Base-by-base conservation (phyloP, 441 rosid genomes). In the Adansonia grandidieri region DNA sequence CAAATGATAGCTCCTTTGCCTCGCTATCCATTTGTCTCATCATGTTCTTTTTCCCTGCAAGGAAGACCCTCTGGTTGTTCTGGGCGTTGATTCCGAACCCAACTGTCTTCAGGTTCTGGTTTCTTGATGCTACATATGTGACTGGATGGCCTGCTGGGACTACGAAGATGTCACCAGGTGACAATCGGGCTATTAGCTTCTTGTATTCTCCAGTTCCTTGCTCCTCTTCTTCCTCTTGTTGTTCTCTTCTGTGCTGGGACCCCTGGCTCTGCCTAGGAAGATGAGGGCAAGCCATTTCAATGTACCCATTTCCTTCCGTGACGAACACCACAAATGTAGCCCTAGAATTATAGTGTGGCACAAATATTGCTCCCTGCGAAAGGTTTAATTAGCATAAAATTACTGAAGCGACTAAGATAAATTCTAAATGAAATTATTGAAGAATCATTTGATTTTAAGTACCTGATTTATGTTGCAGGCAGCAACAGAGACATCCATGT, bases 61-160 rank as follows among this genome's bases (percentile, higher is more conserved):
- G 88, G 89, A 91, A 92, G 81, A 85, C 84, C 78, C 91, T 85
- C 61, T 81, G 71, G 82, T 79, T 77, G 77, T 84, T 78, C 63
- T 3, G 22, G 2, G 88, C 90, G 64, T 84, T 77, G 62, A 89
- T 77, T 45, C 88, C 85, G 57, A 91, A 89, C 28, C 85, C 90
- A 40, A 86, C 13, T 19, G 76, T 28, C 0, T 44, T 51, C 32
- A 86, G 70, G 61, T 87, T 76, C 65, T 88, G 32, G 17, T 84
- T 79, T 53, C 66, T 79, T 0, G 86, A 63, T 13, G 88, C 77
- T 1, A 75, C 6, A 9, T 80, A 7, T 45, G 88, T 80, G 2
- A 84, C 51, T 0, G 92, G 92, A 81, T 87, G 88, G 78, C 89
- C 87, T 56, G 88, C 85, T 15, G 89, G 91, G 20, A 84, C 58